Evolutionary conservation across 257 asterid species (phyloP), one percentile per base, ranked within the genome.

Genomic region (Cordia subcordata): DNA sequence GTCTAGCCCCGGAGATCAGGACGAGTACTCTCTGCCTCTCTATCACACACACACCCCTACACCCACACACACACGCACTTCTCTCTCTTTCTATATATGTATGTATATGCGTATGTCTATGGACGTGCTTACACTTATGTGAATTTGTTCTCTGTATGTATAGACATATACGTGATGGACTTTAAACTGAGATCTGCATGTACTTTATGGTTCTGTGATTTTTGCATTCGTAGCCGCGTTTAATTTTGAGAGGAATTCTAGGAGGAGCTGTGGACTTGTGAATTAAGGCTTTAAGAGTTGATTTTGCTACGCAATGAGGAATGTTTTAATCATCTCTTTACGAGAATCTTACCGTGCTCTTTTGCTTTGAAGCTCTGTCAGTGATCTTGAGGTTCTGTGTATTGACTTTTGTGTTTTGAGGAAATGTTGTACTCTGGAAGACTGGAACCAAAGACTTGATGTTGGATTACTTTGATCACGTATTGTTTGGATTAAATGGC

Each of bases 1-100:
- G 63, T 86, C 90, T 3, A 82, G 85, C 59, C 81, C 18, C 32
- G 88, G 61, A 39, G 94, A 82, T 44, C 76, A 82, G 60, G 90
- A 86, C 63, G 97, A 90, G 97, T 90, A 81, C 64, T 53, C 58
- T 35, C 55, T 21, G 61, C n/a, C 53, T 67, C 56, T 49, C 18
- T 62, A 11, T 61, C 12, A 55, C 53, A 67, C 38, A 65, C 61
- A 55, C 45, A 54, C 67, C 58, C 55, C 53, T 63, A 4, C 42
- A 22, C 39, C 22, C 67, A 13, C 50, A 61, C 66, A 62, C 66
- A 39, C 66, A 55, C 62, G 40, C 69, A 62, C n/a, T n/a, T n/a
- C n/a, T n/a, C n/a, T n/a, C n/a, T n/a, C n/a, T 66, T 42, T 57
- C 23, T 73, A 66, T 57, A 51, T 38, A 22, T 63, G 23, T 68